Evolutionary conservation across 1,284 basidiomycete genomes (phyloP).

Genomic region (Ustilago esculenta): DNA sequence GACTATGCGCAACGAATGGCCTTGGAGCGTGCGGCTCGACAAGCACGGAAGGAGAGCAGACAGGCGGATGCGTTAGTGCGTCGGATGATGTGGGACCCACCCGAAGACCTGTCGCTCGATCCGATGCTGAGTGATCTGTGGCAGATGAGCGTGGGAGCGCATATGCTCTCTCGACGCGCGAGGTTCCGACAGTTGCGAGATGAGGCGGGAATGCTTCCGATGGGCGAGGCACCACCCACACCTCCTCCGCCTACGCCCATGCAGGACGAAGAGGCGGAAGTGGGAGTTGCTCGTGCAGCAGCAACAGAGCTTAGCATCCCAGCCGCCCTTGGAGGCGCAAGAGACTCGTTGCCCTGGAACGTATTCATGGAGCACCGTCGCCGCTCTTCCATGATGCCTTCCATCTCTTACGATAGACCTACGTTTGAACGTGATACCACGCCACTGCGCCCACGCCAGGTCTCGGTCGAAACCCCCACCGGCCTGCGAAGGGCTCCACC

Average conservation of each 20-base stretch:
- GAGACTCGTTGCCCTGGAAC: slow-evolving; percentile 45
- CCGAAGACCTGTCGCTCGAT: slow-evolving; percentile 18
- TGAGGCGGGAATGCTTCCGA: slow-evolving; percentile 7
- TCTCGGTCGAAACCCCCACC: slow-evolving; percentile 43
- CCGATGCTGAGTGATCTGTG: slow-evolving; percentile 26
- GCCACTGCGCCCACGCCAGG: slow-evolving; percentile 19
- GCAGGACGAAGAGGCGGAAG: slow-evolving; percentile 15
- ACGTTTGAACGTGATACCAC: slow-evolving; percentile 28
- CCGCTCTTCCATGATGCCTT: slow-evolving; percentile 41
- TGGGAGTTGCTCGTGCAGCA: slow-evolving; percentile 29
- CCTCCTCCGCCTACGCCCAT: slow-evolving; percentile 31
- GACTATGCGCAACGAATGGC: slow-evolving; percentile 33
- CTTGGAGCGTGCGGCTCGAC: neutral
- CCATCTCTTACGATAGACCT: slow-evolving; percentile 29
- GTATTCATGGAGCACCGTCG: slow-evolving; percentile 35
- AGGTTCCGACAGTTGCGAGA: slow-evolving; percentile 7
- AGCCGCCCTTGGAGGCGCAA: slow-evolving; percentile 18
- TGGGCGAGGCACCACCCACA: slow-evolving; percentile 6
- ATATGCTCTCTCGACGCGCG: slow-evolving; percentile 12
- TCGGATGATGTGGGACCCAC: slow-evolving; percentile 19
- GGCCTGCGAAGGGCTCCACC: slow-evolving; percentile 21
- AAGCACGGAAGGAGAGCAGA: neutral
- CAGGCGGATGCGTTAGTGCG: slow-evolving; percentile 2
- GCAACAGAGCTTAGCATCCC: slow-evolving; percentile 12
- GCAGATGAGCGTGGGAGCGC: slow-evolving; percentile 25